Conservation (phyloP, 2,329 filamentous ascomycete species). For the Nemania sp. region DNA sequence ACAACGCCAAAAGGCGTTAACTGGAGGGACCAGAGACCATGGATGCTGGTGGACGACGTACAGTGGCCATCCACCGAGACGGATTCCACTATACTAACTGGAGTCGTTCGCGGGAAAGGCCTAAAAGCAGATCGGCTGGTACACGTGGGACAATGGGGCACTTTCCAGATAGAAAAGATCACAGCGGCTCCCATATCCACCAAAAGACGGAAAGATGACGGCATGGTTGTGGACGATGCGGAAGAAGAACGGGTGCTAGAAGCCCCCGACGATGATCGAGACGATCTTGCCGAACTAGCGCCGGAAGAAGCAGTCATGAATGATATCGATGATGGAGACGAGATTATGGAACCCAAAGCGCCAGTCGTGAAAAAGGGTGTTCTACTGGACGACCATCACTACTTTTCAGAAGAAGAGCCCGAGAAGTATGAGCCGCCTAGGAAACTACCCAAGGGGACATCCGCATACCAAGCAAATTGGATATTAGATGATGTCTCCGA, state of each 20-base stretch:
- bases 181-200: conserved; percentile 71
- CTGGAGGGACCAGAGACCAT: conserved; percentile 94
- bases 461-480: conserved; percentile 93
- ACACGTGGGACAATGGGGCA: conserved; percentile 91
- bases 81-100: conserved; percentile 75
- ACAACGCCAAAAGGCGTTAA: conserved; percentile 90
- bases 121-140: conserved; percentile 89
- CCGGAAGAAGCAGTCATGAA: conserved; percentile 83
- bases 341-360: conserved; percentile 45
- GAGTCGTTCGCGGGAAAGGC: conserved; percentile 81
- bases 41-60: conserved; percentile 88
- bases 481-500: conserved; percentile 78
- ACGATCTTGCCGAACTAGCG: conserved; percentile 81
- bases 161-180: conserved; percentile 91
- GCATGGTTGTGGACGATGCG: conserved; percentile 69
- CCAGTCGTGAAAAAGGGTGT: conserved; percentile 77
- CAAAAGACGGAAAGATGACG: conserved; percentile 65
- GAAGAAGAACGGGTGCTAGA: conserved; percentile 65
- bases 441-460: conserved; percentile 86
- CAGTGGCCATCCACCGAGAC: conserved; percentile 66
- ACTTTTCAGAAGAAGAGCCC: conserved; percentile 88
- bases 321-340: conserved; percentile 45
- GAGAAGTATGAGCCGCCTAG: conserved; percentile 67
- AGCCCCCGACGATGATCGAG: conserved; percentile 75
- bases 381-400: conserved; percentile 93